Evolutionary conservation across 2,329 filamentous ascomycete species (phyloP).

Genomic region (Trichoderma oligosporum): DNA sequence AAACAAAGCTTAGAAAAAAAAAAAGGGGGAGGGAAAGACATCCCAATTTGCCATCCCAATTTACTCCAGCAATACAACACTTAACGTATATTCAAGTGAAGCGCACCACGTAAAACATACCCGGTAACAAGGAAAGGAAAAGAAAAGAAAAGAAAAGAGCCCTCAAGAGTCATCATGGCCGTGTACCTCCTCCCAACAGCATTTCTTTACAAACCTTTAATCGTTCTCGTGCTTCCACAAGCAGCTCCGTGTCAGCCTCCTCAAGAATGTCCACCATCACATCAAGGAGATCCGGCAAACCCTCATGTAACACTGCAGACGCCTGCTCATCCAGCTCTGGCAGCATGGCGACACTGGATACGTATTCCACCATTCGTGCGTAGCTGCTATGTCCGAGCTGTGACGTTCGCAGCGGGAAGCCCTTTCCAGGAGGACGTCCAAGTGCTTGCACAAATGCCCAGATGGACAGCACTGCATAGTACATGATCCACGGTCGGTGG

Average conservation of each 20-base stretch:
- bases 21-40: too few relatives aligned
- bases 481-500: slow-evolving; percentile 86
- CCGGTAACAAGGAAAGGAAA: neutral
- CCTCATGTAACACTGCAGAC: slow-evolving; percentile 59
- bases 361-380: slow-evolving; percentile 40
- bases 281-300: slow-evolving; percentile 45
- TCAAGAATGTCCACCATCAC: slow-evolving; percentile 41
- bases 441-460: slow-evolving; percentile 84
- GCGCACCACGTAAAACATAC: too few relatives aligned
- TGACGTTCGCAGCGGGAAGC: slow-evolving; percentile 45
- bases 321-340: slow-evolving; percentile 67
- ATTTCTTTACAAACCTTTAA: slow-evolving; percentile 57
- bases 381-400: slow-evolving; percentile 37
- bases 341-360: slow-evolving; percentile 64
- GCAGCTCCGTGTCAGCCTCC: slow-evolving; percentile 58
- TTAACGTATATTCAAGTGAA: too few relatives aligned
- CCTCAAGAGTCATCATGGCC: slow-evolving; percentile 1
- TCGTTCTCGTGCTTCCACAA: slow-evolving; percentile 71
- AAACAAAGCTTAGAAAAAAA: too few relatives aligned
- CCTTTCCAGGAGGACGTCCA: slow-evolving; percentile 52
- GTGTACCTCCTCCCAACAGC: slow-evolving; percentile 21
- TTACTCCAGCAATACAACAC: neutral
- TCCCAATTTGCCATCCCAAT: too few relatives aligned
- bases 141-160: slow-evolving; percentile 23
- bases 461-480: slow-evolving; percentile 79